These are phyloP conservation scores for Wickerhamia fluorescens DNA, from an alignment of 805 yeast genomes.

Conservation along the genomic window DNA sequence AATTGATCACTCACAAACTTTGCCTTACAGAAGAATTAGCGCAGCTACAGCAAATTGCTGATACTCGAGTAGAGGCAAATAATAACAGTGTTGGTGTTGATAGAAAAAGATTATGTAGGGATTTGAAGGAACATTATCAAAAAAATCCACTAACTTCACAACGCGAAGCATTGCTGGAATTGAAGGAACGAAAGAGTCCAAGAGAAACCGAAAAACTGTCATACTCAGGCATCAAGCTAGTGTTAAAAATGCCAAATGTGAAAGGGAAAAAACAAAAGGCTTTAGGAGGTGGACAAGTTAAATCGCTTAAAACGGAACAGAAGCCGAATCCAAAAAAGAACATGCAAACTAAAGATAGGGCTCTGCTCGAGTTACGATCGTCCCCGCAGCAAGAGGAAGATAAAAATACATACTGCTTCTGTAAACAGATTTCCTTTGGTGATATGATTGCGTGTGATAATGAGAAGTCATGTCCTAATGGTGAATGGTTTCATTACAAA, in stretches of 20 bases:
- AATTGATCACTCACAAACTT: conserved; percentile 22
- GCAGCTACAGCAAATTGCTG: conserved; percentile 9
- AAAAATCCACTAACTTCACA: conserved; percentile 31
- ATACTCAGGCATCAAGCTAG: conserved; percentile 6
- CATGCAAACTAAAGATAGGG: too few relatives aligned
- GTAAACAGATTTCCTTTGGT: conserved; percentile 22
- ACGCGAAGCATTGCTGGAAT: conserved; percentile 25
- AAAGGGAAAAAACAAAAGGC: conserved; percentile 2
- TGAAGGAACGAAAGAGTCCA: neutral
- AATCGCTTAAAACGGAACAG: neutral
- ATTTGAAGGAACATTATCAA: conserved; percentile 21
- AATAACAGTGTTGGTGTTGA: conserved; percentile 10
- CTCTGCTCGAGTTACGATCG: too few relatives aligned
- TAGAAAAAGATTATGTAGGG: conserved; percentile 16
- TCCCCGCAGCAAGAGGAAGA: conserved; percentile 7
- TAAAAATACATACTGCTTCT: conserved; percentile 15
- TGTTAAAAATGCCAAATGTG: conserved; percentile 5
- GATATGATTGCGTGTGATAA: conserved; percentile 25
- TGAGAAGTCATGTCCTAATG: conserved; percentile 31
- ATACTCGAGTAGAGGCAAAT: conserved; percentile 2
- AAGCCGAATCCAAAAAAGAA: conserved; percentile 1
- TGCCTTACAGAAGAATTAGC: conserved; percentile 18
- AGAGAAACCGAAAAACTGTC: neutral
- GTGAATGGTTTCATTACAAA: conserved; percentile 42
- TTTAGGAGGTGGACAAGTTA: too few relatives aligned